These are phyloP conservation scores for Apophysomyces sp. DNA, from an alignment of 371 early-diverging fungal genomes.

Conservation along the genomic window DNA sequence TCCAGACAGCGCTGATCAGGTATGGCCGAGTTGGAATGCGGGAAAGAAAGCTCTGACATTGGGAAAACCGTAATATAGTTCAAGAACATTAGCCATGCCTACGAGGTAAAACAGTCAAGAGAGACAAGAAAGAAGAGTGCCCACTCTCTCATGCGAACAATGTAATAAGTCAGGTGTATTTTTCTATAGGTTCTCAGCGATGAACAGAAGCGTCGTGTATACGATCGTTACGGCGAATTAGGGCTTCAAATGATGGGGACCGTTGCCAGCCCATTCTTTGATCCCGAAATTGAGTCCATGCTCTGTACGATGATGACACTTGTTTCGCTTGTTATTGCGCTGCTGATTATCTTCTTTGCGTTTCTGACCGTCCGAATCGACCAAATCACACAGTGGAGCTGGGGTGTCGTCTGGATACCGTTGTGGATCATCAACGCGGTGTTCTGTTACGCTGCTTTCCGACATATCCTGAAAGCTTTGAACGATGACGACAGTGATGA, in stretches of 20 bases:
- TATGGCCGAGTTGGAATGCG: slow-evolving; percentile 8
- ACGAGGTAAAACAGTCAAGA: slow-evolving; percentile 52
- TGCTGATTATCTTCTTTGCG: slow-evolving; percentile 77
- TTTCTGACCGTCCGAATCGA: slow-evolving; percentile 81
- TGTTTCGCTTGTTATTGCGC: slow-evolving; percentile 51
- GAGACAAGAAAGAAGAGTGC: neutral
- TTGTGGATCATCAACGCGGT: slow-evolving; percentile 71
- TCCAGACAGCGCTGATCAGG: slow-evolving; percentile 53
- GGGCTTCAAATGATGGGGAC: slow-evolving; percentile 82
- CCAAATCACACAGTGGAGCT: slow-evolving; percentile 65
- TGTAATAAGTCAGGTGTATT: neutral
- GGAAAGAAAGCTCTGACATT: neutral
- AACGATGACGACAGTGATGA: slow-evolving; percentile 29
- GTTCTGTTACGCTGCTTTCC: slow-evolving; percentile 23
- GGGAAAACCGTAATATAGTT: slow-evolving; percentile 47
- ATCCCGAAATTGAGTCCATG: slow-evolving; percentile 74
- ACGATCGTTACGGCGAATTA: slow-evolving; percentile 88
- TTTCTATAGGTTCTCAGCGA: slow-evolving; percentile 52
- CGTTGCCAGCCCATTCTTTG: slow-evolving; percentile 70
- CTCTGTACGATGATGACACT: slow-evolving; percentile 65
- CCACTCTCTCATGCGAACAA: neutral
- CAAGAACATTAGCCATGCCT: slow-evolving; percentile 79
- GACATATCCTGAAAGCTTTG: slow-evolving; percentile 14
- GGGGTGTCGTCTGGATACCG: slow-evolving; percentile 76
- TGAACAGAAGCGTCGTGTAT: slow-evolving; percentile 74